A percentile compares a stretch with the other conserved stretches of the same genome.
Conservation (phyloP, 2,329 filamentous ascomycete species). For the Trichoderma arundinaceum region DNA sequence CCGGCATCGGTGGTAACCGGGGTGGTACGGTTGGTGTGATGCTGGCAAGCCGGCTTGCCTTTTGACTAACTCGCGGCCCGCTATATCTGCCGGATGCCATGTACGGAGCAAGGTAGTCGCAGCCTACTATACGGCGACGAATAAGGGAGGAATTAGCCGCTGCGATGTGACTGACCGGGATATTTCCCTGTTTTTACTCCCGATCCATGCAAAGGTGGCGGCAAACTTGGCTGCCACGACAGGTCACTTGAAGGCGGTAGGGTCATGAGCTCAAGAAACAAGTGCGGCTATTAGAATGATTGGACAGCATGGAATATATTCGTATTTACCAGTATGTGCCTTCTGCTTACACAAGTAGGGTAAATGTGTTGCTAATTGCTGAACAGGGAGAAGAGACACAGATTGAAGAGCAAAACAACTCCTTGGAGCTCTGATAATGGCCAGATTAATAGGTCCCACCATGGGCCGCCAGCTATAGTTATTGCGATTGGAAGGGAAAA, state of each 20-base stretch:
- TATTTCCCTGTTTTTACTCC: not conserved
- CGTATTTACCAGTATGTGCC: no score
- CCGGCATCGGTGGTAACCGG: not conserved
- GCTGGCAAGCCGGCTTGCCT: not conserved
- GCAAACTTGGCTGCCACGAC: not conserved
- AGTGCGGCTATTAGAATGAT: not conserved
- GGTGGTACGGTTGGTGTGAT: not conserved
- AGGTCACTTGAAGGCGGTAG: not conserved
- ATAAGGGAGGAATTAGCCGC: not conserved
- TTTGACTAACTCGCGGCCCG: not conserved
- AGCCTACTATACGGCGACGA: not conserved
- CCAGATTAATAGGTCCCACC: no score
- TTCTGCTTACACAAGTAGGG: not conserved
- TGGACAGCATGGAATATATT: not conserved
- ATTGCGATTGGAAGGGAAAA: no score
- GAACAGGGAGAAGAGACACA: not conserved
- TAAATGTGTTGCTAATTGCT: not conserved
- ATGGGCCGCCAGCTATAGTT: no score
- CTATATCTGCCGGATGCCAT: not conserved
- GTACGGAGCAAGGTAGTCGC: not conserved
- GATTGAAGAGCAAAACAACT: not conserved
- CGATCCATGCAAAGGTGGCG: not conserved
- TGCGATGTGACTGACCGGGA: not conserved
- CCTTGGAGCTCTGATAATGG: not conserved
- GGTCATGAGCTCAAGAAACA: not conserved